A percentile compares a stretch with the other conserved stretches of the same genome.
Evolutionary conservation across 176 grass and related monocot species (phyloP).

Genomic region (Musa acuminata): DNA sequence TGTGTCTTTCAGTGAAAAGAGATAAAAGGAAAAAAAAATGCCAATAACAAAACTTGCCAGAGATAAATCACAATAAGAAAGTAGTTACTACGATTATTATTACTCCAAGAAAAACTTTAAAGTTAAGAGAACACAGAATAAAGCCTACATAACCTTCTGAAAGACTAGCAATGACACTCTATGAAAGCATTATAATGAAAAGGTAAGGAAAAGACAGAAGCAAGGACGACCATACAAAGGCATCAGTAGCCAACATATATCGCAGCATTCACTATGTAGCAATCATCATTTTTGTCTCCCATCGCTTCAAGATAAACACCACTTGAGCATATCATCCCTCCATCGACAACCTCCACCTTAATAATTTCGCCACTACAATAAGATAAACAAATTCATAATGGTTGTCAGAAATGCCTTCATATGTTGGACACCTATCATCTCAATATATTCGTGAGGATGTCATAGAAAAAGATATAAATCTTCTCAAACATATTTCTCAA

Average conservation of each 20-base stretch:
- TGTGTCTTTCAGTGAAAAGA: background rate
- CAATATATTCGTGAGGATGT: background rate
- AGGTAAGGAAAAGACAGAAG: background rate
- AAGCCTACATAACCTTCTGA: background rate
- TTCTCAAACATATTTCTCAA: too few species aligned
- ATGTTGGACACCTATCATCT: background rate
- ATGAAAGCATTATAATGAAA: background rate
- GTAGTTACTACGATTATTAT: background rate
- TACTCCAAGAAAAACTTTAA: background rate
- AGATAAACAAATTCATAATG: background rate
- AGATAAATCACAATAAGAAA: background rate
- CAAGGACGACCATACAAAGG: background rate
- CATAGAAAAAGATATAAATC: background rate
- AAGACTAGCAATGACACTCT: background rate
- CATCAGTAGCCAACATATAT: slow-evolving; percentile 63
- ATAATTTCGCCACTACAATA: slow-evolving; percentile 53
- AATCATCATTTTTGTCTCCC: slow-evolving; percentile 94
- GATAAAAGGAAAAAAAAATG: background rate
- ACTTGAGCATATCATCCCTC: slow-evolving; percentile 86
- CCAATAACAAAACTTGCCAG: background rate
- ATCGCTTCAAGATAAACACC: slow-evolving; percentile 85
- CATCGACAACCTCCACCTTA: slow-evolving; percentile 68
- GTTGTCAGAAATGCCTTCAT: background rate
- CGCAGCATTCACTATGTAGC: slow-evolving; percentile 87
- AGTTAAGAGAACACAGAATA: background rate